Evolutionary conservation across 225 moss, liverwort and hornwort species (phyloP), one percentile per base, ranked within the genome.

Genomic region (Marchantia paleacea): DNA sequence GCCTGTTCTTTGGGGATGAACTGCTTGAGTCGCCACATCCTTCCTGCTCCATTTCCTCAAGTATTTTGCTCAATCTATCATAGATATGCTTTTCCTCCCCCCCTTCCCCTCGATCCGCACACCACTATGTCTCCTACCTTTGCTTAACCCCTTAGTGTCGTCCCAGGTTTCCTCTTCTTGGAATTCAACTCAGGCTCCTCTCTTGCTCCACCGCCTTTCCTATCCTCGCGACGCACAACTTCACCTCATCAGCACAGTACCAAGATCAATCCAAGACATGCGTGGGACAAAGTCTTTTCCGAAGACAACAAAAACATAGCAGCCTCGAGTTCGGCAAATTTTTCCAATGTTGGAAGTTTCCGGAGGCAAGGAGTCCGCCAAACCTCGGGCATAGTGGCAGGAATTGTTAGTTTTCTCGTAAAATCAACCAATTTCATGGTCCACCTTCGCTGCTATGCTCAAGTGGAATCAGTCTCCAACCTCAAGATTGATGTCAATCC

Each of bases 21-120:
- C 67, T 97, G 91, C 93, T 93, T 97, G 81, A 97, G 85, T 55
- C 97, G 92, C 97, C 97, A 97, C 97, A 97, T 97, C 81, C 77
- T 93, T 51, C 63, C 55, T 8, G 57, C 50, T 70, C 20, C 30
- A 22, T 67, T 57, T 52, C 19, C 12, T 76, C 76, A 61, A 12
- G 20, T n/a, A 65, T n/a, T 28, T 20, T 13, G 19, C 47, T 62
- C 76, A 55, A 76, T 58, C 76, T 31, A 65, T 66, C 64, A 75
- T 75, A 58, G 75, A 75, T 75, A 55, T n/a, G n/a, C n/a, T n/a
- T n/a, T n/a, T 57, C 31, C n/a, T 75, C 62, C 62, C 75, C 67
- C 69, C 81, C 63, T 79, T 68, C 58, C 78, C 80, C 73, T 84
- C 84, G 80, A 87, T 82, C 31, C 19, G 66, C 72, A 80, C 51